A percentile compares a stretch with the other conserved stretches of the same genome.
Conservation (phyloP, 2,329 filamentous ascomycete species). For the Cladosporium sp. region DNA sequence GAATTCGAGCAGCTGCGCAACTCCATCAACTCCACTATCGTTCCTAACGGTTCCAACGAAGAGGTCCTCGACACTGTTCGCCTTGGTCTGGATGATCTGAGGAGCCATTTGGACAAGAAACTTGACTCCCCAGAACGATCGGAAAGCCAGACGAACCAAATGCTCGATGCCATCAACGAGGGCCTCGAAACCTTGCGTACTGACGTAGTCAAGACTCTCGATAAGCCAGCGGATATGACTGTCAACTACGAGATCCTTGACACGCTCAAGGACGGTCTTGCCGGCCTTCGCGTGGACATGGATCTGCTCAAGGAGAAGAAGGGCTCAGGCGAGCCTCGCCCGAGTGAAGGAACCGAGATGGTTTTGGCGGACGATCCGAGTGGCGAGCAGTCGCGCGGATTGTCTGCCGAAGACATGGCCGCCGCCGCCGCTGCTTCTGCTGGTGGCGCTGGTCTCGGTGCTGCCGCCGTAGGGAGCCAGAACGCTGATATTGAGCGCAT, state of each 20-base stretch:
- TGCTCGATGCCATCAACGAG: conserved; percentile 59
- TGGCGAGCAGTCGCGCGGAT: conserved; percentile 35
- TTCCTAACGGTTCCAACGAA: conserved; percentile 40
- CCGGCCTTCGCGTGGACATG: conserved; percentile 70
- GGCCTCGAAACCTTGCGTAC: conserved; percentile 70
- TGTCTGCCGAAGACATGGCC: conserved; percentile 39
- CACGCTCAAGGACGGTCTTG: conserved; percentile 76
- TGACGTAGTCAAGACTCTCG: conserved; percentile 68
- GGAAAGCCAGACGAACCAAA: conserved; percentile 48
- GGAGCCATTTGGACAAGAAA: conserved; percentile 47
- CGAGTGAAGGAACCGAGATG: conserved; percentile 41
- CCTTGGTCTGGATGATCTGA: conserved; percentile 46
- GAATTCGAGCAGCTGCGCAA: conserved; percentile 47
- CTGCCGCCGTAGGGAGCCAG: conserved; percentile 51
- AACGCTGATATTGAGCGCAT: conserved; percentile 78
- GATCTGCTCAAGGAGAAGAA: conserved; percentile 63
- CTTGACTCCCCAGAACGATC: conserved; percentile 52
- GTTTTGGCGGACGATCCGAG: conserved; percentile 52
- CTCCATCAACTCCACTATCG: conserved; percentile 36
- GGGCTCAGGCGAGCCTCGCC: conserved; percentile 31
- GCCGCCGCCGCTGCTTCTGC: conserved; percentile 17
- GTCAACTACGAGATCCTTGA: conserved; percentile 87
- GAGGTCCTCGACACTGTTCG: conserved; percentile 46
- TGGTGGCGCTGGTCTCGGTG: conserved; percentile 18
- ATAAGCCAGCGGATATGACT: conserved; percentile 76